phyloP scores from a whole-genome alignment of 345 rosid species.

The Reutealis trisperma region DNA sequence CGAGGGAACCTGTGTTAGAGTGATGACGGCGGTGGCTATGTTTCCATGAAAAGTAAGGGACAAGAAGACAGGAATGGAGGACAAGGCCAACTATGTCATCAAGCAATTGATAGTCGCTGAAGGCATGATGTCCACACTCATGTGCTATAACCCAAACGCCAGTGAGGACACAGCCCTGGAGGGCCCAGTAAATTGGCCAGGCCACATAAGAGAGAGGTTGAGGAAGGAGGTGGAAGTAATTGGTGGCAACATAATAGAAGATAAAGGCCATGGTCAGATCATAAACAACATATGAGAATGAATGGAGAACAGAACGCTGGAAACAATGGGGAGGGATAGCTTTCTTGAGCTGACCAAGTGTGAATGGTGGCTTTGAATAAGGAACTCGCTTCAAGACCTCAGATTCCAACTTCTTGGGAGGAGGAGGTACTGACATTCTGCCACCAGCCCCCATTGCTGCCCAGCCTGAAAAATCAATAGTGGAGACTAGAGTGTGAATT shows the following conservation, averaged over 20 bases:
- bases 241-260: slow-evolving; percentile 31
- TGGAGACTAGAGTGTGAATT: not conserved
- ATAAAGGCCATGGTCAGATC: slow-evolving; percentile 28
- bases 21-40: slow-evolving; percentile 41
- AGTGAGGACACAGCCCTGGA: slow-evolving; percentile 39
- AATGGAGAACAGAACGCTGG: slow-evolving; percentile 29
- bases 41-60: slow-evolving; percentile 45
- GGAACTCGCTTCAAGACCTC: slow-evolving; percentile 28
- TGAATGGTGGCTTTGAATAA: slow-evolving; percentile 38
- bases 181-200: slow-evolving; percentile 38
- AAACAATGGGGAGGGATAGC: slow-evolving; percentile 40
- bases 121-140: slow-evolving; percentile 45
- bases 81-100: slow-evolving; percentile 31
- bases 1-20: slow-evolving; percentile 36
- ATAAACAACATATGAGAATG: slow-evolving; percentile 30
- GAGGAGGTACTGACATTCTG: slow-evolving; percentile 26
- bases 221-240: slow-evolving; percentile 39
- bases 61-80: slow-evolving; percentile 32
- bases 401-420: slow-evolving; percentile 11
- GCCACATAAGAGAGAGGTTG: slow-evolving; percentile 25
- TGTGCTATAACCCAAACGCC: slow-evolving; percentile 39
- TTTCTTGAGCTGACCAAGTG: slow-evolving; percentile 33
- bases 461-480: slow-evolving; percentile 17
- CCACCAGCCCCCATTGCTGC: slow-evolving; percentile 38
- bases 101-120: slow-evolving; percentile 31